Evolutionary conservation across 805 yeast species (phyloP), one percentile per base, ranked within the genome.

Genomic region (Spathaspora girioi): DNA sequence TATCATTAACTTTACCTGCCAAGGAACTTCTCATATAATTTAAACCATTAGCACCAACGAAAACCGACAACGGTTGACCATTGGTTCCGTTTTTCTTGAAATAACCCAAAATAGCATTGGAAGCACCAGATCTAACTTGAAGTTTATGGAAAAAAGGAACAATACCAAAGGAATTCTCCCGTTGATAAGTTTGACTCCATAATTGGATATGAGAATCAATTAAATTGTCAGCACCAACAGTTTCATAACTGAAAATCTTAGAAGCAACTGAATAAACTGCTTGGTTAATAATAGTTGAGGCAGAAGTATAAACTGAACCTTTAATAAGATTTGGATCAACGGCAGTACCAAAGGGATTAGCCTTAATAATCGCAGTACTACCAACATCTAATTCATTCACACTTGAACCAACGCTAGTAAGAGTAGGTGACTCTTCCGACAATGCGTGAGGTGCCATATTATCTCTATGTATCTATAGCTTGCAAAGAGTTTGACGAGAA

Each of bases 41-140:
- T 64, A 91, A 75, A 27, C 90, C 84, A 55, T 82, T 81, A 29
- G 89, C 80, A 42, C 92, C 85, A 45, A 85, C 77, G 38, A 92
- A 64, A 48, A 54, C 84, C 75, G 61, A 78, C 54, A 66, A 59
- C 23, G 67, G 78, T 38, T 74, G 72, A 38, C 68, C 67, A 45
- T 61, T 62, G 46, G 71, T 64, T 8, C 69, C 70, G 49, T 60
- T 58, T 46, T 61, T 62, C 43, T 63, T 55, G 49, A 81, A 67
- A 69, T 84, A 92, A 38, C 97, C 97, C 47, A 88, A 72, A 45
- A 93, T 78, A 26, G 88, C 80, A 55, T 83, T 78, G 45, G 93
- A 89, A 31, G 97, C 94, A 60, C 97, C 97, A 2, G 86, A 74
- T 65, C 96, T 83, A 51, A 89, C 80, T 62, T 91, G 90, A 51